These are phyloP conservation scores for Xenoacremonium recifei DNA, from an alignment of 2,329 filamentous ascomycete species.

Conservation along the genomic window DNA sequence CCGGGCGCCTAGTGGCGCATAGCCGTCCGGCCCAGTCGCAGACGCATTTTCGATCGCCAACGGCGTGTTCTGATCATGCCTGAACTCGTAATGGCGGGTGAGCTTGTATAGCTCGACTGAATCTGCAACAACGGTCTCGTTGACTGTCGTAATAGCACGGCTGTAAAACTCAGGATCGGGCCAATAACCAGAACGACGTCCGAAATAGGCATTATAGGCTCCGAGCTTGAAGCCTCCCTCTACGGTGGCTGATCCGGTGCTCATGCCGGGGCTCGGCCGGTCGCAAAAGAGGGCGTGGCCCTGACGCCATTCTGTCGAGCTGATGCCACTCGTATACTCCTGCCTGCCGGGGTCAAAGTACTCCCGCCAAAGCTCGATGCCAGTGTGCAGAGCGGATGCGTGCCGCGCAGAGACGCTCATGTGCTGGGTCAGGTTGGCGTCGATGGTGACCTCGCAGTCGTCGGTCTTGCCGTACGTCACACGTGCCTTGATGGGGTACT, in stretches of 20 bases:
- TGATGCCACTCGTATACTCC: neutral
- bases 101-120: neutral
- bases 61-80: neutral
- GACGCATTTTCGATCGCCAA: neutral
- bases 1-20: neutral
- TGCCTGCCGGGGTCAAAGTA: neutral
- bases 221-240: neutral
- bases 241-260: neutral
- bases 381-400: neutral
- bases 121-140: neutral
- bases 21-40: neutral
- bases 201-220: neutral
- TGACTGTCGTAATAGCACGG: neutral
- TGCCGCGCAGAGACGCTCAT: neutral
- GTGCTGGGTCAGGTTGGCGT: neutral
- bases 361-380: neutral
- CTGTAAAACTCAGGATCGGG: neutral
- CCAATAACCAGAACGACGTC: neutral
- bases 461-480: too few species aligned
- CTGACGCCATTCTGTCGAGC: neutral
- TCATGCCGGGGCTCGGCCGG: neutral
- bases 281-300: neutral
- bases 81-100: neutral
- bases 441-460: neutral
- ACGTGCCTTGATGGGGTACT: neutral